Evolutionary conservation across 306 rosid genomes (phyloP).

Genomic region (Sphenostylis stenocarpa): DNA sequence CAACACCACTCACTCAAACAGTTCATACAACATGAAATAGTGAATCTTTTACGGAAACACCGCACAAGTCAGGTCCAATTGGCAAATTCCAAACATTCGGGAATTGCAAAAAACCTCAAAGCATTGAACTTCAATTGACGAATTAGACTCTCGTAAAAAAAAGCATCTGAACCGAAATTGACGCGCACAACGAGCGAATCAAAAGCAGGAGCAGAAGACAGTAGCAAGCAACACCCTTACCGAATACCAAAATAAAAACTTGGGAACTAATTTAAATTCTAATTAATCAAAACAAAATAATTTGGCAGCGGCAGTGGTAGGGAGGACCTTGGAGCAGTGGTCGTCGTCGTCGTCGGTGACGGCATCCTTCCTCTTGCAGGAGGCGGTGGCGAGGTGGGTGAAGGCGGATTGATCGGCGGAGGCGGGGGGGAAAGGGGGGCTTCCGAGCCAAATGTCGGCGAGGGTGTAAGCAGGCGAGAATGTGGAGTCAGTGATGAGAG

Average conservation of each 20-base stretch:
- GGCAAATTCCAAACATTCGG: not conserved
- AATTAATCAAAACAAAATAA: no score
- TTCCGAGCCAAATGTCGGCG: slow-evolving; percentile 68
- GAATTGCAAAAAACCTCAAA: not conserved
- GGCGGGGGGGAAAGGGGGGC: slow-evolving; percentile 31
- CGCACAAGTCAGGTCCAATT: not conserved
- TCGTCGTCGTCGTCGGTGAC: slow-evolving; percentile 47
- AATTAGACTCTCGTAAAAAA: not conserved
- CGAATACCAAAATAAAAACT: no score
- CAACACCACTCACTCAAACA: not conserved
- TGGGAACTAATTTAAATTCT: no score
- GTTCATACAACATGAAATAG: not conserved
- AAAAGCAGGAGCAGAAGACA: not conserved
- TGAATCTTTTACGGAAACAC: not conserved
- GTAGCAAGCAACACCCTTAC: not conserved
- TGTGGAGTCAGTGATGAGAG: slow-evolving; percentile 65
- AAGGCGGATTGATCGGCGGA: slow-evolving; percentile 73
- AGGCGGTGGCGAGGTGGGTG: slow-evolving; percentile 50
- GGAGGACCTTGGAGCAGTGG: slow-evolving; percentile 66
- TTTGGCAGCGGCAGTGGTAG: slow-evolving; percentile 41
- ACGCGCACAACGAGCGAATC: not conserved
- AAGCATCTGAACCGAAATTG: not conserved
- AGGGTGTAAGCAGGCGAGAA: slow-evolving; percentile 76
- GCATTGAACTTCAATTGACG: not conserved
- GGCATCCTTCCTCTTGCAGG: slow-evolving; percentile 58